phyloP scores from a whole-genome alignment of 306 rosid species.

The Albizia julibrissin region DNA sequence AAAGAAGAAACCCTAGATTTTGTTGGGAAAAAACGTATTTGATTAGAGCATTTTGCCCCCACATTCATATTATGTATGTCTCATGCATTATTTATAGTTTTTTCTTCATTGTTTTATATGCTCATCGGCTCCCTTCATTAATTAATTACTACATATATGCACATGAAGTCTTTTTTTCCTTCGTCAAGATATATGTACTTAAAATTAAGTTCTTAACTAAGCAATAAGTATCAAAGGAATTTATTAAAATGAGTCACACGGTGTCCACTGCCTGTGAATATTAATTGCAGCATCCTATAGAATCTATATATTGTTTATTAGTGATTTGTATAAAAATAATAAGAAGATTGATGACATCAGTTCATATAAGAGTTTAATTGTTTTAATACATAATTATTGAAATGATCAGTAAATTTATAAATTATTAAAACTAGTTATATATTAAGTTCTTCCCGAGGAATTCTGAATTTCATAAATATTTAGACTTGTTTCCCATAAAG shows the following conservation, averaged over 20 bases:
- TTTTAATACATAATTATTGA: neutral
- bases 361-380: neutral
- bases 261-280: neutral
- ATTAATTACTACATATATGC: neutral
- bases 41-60: constrained; percentile 61
- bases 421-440: neutral
- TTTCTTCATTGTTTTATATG: neutral
- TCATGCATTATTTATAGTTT: neutral
- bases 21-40: constrained; percentile 45
- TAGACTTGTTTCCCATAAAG: neutral
- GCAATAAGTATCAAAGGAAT: neutral
- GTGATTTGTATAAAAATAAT: neutral
- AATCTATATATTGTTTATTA: neutral
- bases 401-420: neutral
- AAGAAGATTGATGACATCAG: neutral
- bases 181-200: neutral
- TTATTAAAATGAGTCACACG: neutral
- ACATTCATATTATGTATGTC: constrained; percentile 33
- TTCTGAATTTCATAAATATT: neutral
- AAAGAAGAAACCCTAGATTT: constrained; percentile 59
- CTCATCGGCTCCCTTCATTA: neutral
- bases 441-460: neutral
- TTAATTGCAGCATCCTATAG: neutral
- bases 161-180: neutral
- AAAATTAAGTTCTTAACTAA: neutral